phyloP scores from a whole-genome alignment of 768 basidiomycete species.

The Tephrocybe sp. region DNA sequence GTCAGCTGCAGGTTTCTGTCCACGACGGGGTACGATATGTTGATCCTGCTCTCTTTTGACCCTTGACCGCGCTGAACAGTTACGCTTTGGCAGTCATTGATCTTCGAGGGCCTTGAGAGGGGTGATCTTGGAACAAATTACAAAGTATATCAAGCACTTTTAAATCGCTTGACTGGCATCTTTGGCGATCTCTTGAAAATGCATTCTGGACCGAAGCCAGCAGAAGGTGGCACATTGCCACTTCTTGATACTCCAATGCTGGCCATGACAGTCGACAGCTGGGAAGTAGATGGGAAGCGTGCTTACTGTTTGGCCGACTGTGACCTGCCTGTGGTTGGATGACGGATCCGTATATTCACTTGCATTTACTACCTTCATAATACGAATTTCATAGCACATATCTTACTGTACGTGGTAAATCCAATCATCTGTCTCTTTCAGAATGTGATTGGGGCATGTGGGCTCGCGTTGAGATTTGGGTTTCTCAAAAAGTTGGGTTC shows the following conservation, averaged over 20 bases:
- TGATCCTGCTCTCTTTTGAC: neutral
- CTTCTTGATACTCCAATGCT: conserved; percentile 12
- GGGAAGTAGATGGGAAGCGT: conserved; percentile 24
- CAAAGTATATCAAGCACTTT: conserved; percentile 35
- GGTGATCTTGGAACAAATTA: conserved; percentile 42
- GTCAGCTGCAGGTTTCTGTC: conserved; percentile 45
- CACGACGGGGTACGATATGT: conserved; percentile 39
- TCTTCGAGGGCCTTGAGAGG: conserved; percentile 45
- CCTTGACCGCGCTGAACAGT: neutral
- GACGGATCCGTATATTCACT: too few relatives aligned
- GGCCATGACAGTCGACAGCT: conserved; percentile 24
- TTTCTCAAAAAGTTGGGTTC: too few relatives aligned
- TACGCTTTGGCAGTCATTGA: conserved; percentile 33
- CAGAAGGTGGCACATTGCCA: neutral
- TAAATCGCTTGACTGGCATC: conserved; percentile 40
- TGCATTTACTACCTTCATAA: too few relatives aligned
- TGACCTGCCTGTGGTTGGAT: conserved; percentile 3
- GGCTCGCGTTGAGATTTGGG: too few relatives aligned
- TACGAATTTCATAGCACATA: too few relatives aligned
- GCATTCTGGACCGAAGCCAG: conserved; percentile 25
- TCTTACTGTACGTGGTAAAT: too few relatives aligned
- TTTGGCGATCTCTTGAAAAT: conserved; percentile 47
- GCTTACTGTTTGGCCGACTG: conserved; percentile 26
- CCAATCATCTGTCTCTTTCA: too few relatives aligned
- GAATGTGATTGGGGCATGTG: too few relatives aligned